Evolutionary conservation across 2,329 filamentous ascomycete genomes (phyloP), one percentile per base, ranked within the genome.

Genomic region (Fusarium humuli): DNA sequence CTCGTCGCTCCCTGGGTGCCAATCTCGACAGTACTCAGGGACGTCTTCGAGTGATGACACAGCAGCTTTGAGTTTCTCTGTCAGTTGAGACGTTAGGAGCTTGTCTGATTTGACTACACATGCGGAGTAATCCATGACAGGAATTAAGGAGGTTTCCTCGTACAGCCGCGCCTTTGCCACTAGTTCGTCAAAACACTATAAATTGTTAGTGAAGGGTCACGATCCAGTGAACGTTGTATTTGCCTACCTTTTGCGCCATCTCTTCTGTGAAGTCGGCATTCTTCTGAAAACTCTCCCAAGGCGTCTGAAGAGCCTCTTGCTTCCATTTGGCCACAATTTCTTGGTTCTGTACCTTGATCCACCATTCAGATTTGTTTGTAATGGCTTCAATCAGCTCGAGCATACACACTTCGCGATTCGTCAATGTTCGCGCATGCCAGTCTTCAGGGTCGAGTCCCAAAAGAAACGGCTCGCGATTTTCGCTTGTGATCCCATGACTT

Each of bases 351-450:
- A 76, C 72, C 47, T 78, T 78, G 23, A 44, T 61, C 37, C 80
- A 67, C 81, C 80, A 83, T 34, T 76, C 70, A 1, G 73, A 70
- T 65, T 82, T 82, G 69, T 82, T 79, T 3, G 79, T 80, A 25
- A 82, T 70, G 7, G 58, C 45, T 47, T 79, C 76, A 69, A 82
- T 78, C 25, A 80, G 48, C 5, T 69, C 61, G 25, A 81, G 73
- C 78, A 82, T 81, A 30, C 73, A 74, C 1, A 37, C 34, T 2
- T 37, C 34, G 10, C 34, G 34, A 2, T 37, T 37, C 0, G 34
- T 37, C 34, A 37, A 37, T 1, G 34, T 37, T 37, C 34, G 34
- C 34, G 34, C 2, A 2, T 4, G 2, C 34, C 34, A 37, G 34
- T 37, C 34, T 37, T 4, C 1, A 0, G 2, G 34, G 10, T 4